Evolutionary conservation across 139 green algal genomes (phyloP), one percentile per base, ranked within the genome.

Genomic region (Chlamydomonas sp.): DNA sequence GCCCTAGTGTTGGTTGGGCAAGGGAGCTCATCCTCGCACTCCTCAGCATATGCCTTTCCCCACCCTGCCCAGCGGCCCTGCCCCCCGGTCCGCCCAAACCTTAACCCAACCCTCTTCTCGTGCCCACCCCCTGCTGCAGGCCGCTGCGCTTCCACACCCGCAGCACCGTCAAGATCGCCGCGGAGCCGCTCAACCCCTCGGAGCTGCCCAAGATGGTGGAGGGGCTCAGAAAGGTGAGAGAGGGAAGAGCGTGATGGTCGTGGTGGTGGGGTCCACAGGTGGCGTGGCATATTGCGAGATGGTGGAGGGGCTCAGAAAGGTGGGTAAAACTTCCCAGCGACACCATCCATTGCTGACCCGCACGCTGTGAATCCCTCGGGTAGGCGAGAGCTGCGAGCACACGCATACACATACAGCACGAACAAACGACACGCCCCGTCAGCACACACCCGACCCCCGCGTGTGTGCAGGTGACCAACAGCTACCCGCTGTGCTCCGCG

Each of bases 121-220:
- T 7, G 14, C 59, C 8, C 60, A 59, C 8, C 60, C 2, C 20
- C 9, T 10, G 67, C 18, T 12, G 1, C 83, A 91, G 85, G 77
- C 97, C 97, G 3, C 93, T 98, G 79, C 90, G 88, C 71, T 96
- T 96, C 90, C 88, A 93, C 90, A 96, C 92, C 0, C 67, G 76
- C 75, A 89, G 78, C 69, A 95, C 99, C n/a, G 94, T 99, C 59
- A 99, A 99, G 92, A 98, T 99, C 82, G 98, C 98, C 5, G 96
- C 94, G 20, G 98, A 99, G 95, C 98, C 98, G 49, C 93, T 99
- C 79, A 98, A 99, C 89, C 98, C 98, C 49, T 93, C 86, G 4
- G 98, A 99, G 90, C 95, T 99, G 89, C 98, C 98, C 76, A 99
- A 99, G 90, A 99, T 99, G 97, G 98, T 98, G 82, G 89, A 95